These are phyloP conservation scores for Phytophthora nicotianae DNA, from an alignment of 352 stramenopile genomes.

Conservation along the genomic window DNA sequence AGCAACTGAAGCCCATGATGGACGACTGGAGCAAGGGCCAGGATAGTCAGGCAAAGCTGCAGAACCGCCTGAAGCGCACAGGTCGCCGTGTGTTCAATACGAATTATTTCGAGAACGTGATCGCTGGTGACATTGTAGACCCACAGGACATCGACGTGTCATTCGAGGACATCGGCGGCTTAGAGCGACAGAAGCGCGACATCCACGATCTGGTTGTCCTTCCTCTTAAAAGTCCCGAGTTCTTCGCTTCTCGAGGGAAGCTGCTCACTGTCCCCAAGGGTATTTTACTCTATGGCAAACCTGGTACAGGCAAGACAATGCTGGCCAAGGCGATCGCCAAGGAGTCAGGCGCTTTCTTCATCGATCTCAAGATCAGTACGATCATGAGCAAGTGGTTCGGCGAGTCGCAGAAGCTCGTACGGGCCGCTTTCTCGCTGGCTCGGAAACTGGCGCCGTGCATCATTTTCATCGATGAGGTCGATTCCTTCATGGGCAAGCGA, in stretches of 20 bases:
- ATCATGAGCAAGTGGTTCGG: constrained; percentile 93
- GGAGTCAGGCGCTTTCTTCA: constrained; percentile 91
- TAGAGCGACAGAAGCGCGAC: constrained; percentile 96
- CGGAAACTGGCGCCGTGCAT: constrained; percentile 96
- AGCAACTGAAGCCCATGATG: constrained; percentile 84
- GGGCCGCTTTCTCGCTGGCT: constrained; percentile 93
- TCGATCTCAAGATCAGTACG: constrained; percentile 89
- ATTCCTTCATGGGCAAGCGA: constrained; percentile 92
- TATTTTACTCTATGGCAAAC: constrained; percentile 85
- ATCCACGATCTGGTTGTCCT: constrained; percentile 97
- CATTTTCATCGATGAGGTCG: constrained; percentile 99
- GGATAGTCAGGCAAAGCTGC: constrained; percentile 69
- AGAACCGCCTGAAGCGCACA: constrained; percentile 71
- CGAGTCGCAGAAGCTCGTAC: constrained; percentile 94
- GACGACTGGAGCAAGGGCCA: constrained; percentile 76
- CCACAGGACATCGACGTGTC: constrained; percentile 90
- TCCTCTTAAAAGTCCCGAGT: constrained; percentile 90
- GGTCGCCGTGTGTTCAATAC: constrained; percentile 74
- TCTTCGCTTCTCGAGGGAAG: constrained; percentile 90
- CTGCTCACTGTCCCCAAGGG: constrained; percentile 88
- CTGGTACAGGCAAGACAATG: constrained; percentile 92
- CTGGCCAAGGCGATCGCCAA: constrained; percentile 95
- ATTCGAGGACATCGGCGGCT: constrained; percentile 96
- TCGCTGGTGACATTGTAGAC: constrained; percentile 95
- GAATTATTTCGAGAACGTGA: constrained; percentile 91